Conservation (phyloP, 2,329 filamentous ascomycete species). For the Colletotrichum eleusines region DNA sequence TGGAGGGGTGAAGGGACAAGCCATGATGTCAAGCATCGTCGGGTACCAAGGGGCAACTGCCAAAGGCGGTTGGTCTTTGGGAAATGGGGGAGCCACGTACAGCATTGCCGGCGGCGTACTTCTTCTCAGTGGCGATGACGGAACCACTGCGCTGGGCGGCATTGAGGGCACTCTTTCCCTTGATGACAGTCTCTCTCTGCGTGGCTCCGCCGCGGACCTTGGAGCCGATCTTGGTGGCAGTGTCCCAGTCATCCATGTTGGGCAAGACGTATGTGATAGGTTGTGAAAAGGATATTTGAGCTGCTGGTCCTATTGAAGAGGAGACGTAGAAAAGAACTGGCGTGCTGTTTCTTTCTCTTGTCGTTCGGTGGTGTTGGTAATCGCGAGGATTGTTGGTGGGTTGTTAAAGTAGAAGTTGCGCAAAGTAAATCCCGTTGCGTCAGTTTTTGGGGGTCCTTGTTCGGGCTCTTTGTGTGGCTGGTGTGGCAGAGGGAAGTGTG, state of each 20-base stretch:
- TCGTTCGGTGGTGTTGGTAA: slow-evolving; percentile 44
- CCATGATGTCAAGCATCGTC: slow-evolving; percentile 35
- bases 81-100: slow-evolving; percentile 65
- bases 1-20: slow-evolving; percentile 18
- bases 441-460: slow-evolving; percentile 31
- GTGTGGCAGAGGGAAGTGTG: slow-evolving; percentile 19
- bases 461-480: slow-evolving; percentile 27
- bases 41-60: neutral
- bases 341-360: slow-evolving; percentile 28
- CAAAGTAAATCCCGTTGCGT: slow-evolving; percentile 29
- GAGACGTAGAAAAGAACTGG: slow-evolving; percentile 16
- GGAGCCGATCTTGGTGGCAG: slow-evolving; percentile 92
- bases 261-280: slow-evolving; percentile 54
- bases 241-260: slow-evolving; percentile 85
- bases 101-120: slow-evolving; percentile 80
- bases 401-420: slow-evolving; percentile 14
- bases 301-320: slow-evolving; percentile 3
- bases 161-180: slow-evolving; percentile 86
- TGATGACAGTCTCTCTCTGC: slow-evolving; percentile 87
- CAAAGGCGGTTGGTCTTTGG: neutral
- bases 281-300: slow-evolving; percentile 16
- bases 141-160: slow-evolving; percentile 86
- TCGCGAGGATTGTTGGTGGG: slow-evolving; percentile 17
- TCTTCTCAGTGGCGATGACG: slow-evolving; percentile 91
- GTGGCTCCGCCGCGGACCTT: slow-evolving; percentile 76